Conservation (phyloP, 2,329 filamentous ascomycete species). For the Trichoderma sp. region DNA sequence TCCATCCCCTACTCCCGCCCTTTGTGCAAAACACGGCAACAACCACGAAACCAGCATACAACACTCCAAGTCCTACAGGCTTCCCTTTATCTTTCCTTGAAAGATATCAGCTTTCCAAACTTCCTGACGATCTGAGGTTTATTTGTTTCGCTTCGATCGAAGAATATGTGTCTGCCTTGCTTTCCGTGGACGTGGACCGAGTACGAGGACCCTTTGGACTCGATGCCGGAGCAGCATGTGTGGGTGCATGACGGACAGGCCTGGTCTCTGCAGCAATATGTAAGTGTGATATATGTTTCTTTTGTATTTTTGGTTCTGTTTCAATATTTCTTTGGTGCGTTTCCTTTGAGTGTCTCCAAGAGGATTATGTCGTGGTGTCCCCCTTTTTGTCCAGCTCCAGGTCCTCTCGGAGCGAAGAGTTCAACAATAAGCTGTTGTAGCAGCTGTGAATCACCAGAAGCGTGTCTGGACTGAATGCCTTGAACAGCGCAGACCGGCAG, state of each 20-base stretch:
- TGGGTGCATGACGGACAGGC: conserved; percentile 45
- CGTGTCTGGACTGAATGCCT: neutral
- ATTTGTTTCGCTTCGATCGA: neutral
- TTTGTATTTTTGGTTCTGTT: neutral
- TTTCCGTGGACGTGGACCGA: conserved; percentile 56
- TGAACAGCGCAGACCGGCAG: neutral
- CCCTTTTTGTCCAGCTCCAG: neutral
- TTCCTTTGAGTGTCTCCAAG: neutral
- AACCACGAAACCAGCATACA: too few relatives aligned
- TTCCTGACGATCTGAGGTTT: neutral
- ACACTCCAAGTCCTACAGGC: too few relatives aligned
- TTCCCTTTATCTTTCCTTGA: neutral
- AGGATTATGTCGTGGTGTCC: neutral
- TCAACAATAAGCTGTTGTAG: too few relatives aligned
- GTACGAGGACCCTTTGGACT: conserved; percentile 46
- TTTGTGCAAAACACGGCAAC: too few relatives aligned
- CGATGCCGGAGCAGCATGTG: conserved; percentile 45
- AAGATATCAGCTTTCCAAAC: too few relatives aligned
- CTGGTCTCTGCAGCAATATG: conserved; percentile 45
- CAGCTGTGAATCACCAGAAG: neutral
- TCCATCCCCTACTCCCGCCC: too few relatives aligned
- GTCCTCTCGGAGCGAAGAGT: neutral
- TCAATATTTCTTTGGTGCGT: neutral
- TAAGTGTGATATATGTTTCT: conserved; percentile 38
- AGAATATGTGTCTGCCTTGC: conserved; percentile 56